These are phyloP conservation scores for Pythium brassicae DNA, from an alignment of 352 stramenopile genomes.

Conservation along the genomic window DNA sequence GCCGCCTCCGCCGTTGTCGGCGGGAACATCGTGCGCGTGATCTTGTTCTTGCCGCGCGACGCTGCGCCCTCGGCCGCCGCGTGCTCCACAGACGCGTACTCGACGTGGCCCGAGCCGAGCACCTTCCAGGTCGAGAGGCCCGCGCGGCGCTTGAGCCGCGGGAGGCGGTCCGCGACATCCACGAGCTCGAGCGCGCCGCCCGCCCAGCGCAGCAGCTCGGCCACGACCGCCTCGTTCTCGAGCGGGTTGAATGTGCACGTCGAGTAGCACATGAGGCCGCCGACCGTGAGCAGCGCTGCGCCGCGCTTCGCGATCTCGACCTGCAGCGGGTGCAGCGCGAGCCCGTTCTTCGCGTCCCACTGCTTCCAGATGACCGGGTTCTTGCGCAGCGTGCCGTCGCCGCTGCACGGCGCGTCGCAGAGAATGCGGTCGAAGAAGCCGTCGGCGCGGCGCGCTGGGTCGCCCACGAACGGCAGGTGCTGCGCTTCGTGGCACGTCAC, in stretches of 20 bases:
- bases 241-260: conserved; percentile 99
- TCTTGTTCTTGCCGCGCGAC: conserved; percentile 74
- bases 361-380: conserved; percentile 95
- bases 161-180: conserved; percentile 77
- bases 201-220: conserved; percentile 90
- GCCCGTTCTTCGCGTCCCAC: conserved; percentile 90
- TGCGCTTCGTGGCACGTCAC: conserved; percentile 96
- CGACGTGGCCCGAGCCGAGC: conserved; percentile 77
- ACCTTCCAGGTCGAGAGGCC: conserved; percentile 94
- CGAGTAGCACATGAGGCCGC: conserved; percentile 94
- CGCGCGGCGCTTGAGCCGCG: conserved; percentile 78
- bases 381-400: conserved; percentile 98
- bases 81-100: conserved; percentile 76
- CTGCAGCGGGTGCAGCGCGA: conserved; percentile 94
- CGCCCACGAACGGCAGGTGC: conserved; percentile 91
- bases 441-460: conserved; percentile 42
- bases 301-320: conserved; percentile 93
- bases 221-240: conserved; percentile 99
- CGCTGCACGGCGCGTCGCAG: conserved; percentile 97
- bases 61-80: conserved; percentile 28
- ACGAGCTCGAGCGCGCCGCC: conserved; percentile 90
- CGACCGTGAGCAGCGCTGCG: conserved; percentile 88
- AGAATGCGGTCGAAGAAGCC: conserved; percentile 98
- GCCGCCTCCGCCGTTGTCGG: conserved; percentile 71
- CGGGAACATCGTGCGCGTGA: conserved; percentile 88